Conservation (phyloP, 2,329 filamentous ascomycete genomes). For the Sporothrix brunneoviolacea region DNA sequence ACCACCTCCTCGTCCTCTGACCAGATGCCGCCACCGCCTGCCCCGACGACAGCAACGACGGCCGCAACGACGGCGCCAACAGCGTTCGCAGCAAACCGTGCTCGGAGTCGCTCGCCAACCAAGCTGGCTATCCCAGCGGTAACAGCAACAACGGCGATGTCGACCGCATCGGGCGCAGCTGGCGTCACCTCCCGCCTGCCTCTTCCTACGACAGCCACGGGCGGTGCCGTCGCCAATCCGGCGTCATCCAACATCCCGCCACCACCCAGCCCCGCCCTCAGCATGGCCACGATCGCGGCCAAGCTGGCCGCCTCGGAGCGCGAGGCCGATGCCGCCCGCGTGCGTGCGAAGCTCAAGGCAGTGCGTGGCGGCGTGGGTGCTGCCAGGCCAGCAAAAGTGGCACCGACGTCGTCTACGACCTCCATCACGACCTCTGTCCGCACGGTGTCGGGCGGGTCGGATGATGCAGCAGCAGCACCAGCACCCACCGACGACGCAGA, state of each 20-base stretch:
- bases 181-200: constrained; percentile 15
- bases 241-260: constrained; percentile 21
- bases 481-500: not conserved
- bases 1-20: not conserved
- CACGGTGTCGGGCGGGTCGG: too few species aligned
- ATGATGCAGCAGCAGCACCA: too few species aligned
- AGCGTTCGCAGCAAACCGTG: not conserved
- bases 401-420: too few species aligned
- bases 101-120: constrained; percentile 15
- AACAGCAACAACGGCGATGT: too few species aligned
- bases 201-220: constrained; percentile 19
- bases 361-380: constrained; percentile 29
- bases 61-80: not conserved
- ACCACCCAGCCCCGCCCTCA: constrained; percentile 50
- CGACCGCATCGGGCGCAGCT: too few species aligned
- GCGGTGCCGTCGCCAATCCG: not conserved
- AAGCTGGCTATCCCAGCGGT: too few species aligned
- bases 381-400: too few species aligned
- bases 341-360: constrained; percentile 55
- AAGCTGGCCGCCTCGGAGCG: constrained; percentile 59
- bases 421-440: too few species aligned
- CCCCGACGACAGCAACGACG: not conserved
- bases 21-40: constrained; percentile 7
- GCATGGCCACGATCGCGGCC: constrained; percentile 55
- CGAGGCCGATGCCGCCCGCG: constrained; percentile 56